Conservation (phyloP, 768 basidiomycete species). For the Flagelloscypha sp. region DNA sequence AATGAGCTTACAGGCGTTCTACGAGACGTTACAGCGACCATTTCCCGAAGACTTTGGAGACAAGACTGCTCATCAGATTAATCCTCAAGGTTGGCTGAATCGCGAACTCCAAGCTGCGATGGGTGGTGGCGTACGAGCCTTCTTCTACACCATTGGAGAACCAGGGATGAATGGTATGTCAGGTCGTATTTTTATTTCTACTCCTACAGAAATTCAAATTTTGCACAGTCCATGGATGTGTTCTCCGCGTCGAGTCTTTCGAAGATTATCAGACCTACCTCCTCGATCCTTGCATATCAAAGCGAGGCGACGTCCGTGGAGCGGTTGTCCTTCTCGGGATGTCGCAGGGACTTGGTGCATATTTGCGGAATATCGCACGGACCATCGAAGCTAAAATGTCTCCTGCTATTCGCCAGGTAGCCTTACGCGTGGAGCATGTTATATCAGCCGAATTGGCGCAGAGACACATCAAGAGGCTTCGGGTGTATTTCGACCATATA, state of each 20-base stretch:
- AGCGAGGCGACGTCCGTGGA: conserved; percentile 57
- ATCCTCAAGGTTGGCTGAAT: conserved; percentile 48
- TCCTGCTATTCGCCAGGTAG: conserved; percentile 34
- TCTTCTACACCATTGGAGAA: conserved; percentile 1
- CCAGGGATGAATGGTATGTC: conserved; percentile 28
- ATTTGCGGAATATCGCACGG: conserved; percentile 38
- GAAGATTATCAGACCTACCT: conserved; percentile 47
- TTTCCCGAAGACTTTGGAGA: conserved; percentile 46
- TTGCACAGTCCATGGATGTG: conserved; percentile 48
- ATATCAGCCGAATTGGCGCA: too few species aligned
- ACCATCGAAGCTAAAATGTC: conserved; percentile 40
- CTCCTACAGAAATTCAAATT: conserved; percentile 4
- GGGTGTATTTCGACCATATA: conserved; percentile 31
- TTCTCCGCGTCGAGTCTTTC: conserved; percentile 50
- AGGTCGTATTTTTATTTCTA: conserved; percentile 30
- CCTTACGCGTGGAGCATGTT: too few species aligned
- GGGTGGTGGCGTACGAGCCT: conserved; percentile 28
- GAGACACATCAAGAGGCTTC: too few species aligned
- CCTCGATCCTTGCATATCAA: conserved; percentile 54
- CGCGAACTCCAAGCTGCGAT: conserved; percentile 40
- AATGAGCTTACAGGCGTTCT: conserved; percentile 47
- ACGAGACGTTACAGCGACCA: conserved; percentile 57
- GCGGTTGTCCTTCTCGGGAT: conserved; percentile 62
- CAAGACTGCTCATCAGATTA: conserved; percentile 40
- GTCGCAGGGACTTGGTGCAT: conserved; percentile 50